Evolutionary conservation across 129 eudicot genomes (phyloP), one percentile per base, ranked within the genome.

Genomic region (Artemisia tridentata): DNA sequence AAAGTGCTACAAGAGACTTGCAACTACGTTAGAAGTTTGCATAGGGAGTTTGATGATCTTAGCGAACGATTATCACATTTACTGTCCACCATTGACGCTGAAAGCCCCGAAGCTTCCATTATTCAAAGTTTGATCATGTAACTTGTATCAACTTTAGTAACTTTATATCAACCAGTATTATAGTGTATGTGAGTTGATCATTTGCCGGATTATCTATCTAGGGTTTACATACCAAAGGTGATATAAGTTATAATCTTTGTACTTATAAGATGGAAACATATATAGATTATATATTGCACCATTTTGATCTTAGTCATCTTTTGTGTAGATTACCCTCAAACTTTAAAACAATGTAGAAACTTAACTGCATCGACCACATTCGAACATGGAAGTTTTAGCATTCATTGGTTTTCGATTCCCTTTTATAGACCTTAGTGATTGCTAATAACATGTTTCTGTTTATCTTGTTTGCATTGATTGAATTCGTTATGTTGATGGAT

Each of bases 1-100:
- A 90, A 90, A 68, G 95, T 87, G 71, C 73, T 90, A 11, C 86
- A 86, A 50, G 96, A 90, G 78, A 86, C 95, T 29, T 90, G 96
- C 84, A 79, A 80, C 71, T 89, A 89, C 46, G 83, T 89, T 21
- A 82, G 92, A 76, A 87, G 63, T 65, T 80, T 90, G 78, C 91
- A 90, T 73, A 81, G 75, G 38, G 96, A 90, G 75, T 80, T 90
- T 72, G 95, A 90, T 59, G 96, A 84, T 78, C 80, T 90, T 16
- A 90, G 96, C 25, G 96, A 80, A 15, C 82, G 96, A 43, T 75
- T 90, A 18, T 86, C 96, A 3, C 91, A 90, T 43, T 82, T 90
- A 14, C 25, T 90, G 83, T 65, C 84, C 21, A 82, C 88, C 3
- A 59, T 86, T 0, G 96, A 87, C 12, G 71, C 85, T n/a, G 74